Evolutionary conservation across 305 asterid species (phyloP).

Genomic region (Fraxinus xanthoxyloides): DNA sequence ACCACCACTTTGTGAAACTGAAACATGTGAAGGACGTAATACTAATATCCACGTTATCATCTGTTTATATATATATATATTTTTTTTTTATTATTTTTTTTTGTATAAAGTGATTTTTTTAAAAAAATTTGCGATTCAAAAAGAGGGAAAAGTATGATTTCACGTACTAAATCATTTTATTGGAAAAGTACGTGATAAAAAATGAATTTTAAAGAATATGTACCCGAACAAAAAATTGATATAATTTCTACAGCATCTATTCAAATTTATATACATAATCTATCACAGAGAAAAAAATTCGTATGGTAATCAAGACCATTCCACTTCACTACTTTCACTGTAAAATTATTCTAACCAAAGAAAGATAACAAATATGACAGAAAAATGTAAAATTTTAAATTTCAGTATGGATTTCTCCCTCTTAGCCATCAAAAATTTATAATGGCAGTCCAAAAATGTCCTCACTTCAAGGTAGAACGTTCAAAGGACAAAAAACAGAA

Average conservation of each 20-base stretch:
- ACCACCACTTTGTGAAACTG: constrained; percentile 20
- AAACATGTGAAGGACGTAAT: constrained; percentile 16
- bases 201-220: background rate
- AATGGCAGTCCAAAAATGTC: background rate
- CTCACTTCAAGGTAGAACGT: background rate
- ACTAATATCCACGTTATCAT: background rate
- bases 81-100: too few relatives aligned
- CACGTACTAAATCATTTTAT: background rate
- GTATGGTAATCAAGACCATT: background rate
- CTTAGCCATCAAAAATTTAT: background rate
- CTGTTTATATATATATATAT: too few relatives aligned
- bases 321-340: background rate
- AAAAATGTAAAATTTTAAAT: background rate
- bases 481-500: background rate
- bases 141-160: background rate
- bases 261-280: background rate
- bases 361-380: background rate
- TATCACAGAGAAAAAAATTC: background rate
- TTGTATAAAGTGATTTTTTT: background rate
- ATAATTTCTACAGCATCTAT: background rate
- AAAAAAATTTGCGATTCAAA: background rate
- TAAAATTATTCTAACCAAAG: background rate
- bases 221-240: background rate
- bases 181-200: background rate
- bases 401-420: background rate